Evolutionary conservation across 129 eudicot genomes (phyloP).

Genomic region (Heracleum sosnowskyi): DNA sequence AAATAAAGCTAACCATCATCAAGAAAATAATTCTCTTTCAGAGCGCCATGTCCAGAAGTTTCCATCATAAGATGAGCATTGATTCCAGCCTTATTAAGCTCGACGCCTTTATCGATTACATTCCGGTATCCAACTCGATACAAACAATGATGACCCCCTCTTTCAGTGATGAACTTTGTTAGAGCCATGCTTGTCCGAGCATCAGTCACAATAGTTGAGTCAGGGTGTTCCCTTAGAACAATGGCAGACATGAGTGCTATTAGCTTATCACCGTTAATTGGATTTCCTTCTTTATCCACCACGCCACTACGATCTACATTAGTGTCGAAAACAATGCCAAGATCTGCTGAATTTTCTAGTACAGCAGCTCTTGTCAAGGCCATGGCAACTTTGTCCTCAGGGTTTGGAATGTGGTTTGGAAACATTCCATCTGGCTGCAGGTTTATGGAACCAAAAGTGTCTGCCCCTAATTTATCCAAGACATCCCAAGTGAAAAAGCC

Average conservation of each 20-base stretch:
- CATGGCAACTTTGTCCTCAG: constrained; percentile 95
- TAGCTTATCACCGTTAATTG: constrained; percentile 85
- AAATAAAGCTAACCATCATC: constrained; percentile 71
- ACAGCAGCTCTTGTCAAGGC: constrained; percentile 68
- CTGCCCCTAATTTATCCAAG: constrained; percentile 88
- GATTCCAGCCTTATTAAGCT: constrained; percentile 67
- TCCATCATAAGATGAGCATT: constrained; percentile 95
- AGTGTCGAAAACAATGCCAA: constrained; percentile 93
- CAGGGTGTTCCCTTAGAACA: constrained; percentile 77
- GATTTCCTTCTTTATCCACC: constrained; percentile 76
- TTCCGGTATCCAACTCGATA: constrained; percentile 87
- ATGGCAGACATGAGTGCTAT: constrained; percentile 91
- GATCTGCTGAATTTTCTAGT: constrained; percentile 68
- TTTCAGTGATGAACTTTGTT: constrained; percentile 50
- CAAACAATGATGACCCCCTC: constrained; percentile 82
- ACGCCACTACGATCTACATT: constrained; percentile 96
- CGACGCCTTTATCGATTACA: constrained; percentile 86
- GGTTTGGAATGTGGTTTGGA: constrained; percentile 96
- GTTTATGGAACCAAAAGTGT: constrained; percentile 83
- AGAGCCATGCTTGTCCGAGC: constrained; percentile 84
- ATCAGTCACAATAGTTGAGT: constrained; percentile 83
- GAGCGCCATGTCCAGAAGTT: constrained; percentile 94
- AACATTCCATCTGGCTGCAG: constrained; percentile 97
- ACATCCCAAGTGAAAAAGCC: constrained; percentile 96
- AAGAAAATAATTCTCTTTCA: constrained; percentile 78